Evolutionary conservation across 306 rosid species (phyloP), one percentile per base, ranked within the genome.

Genomic region (Ceratonia siliqua): DNA sequence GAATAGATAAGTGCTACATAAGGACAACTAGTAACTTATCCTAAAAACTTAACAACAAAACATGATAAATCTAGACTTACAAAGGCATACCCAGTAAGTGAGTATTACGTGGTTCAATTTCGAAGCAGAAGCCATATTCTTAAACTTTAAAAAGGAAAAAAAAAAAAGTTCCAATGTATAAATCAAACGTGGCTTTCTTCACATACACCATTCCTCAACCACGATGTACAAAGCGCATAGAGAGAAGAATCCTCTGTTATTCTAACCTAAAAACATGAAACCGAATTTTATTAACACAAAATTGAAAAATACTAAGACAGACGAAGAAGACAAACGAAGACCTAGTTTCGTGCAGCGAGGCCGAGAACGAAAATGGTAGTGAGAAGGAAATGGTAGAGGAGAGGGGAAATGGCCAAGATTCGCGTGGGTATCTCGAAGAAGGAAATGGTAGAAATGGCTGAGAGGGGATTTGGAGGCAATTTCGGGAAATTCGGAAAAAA

Each of bases 151-250:
- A 28, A 28, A 28, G 2, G 4, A 13, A 63, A 30, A 33, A 17
- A 65, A 71, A 30, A 32, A 17, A 45, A 66, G n/a, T n/a, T 57
- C 18, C 15, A 21, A 53, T 33, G 54, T 17, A 45, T 14, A 21
- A 84, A 6, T 58, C 90, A 66, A 28, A 92, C 97, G 96, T 89
- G 91, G 63, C 43, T 79, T 78, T 88, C 91, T 73, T 91, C 98
- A 49, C 73, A 61, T 70, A 75, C 38, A 68, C 96, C 92, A 78
- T 94, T 91, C 80, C 83, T 87, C 85, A 91, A 59, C 98, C 98
- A 94, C 25, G 98, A 94, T 61, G 92, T 85, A 78, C 97, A 91
- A 58, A 89, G 94, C 11, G 89, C 89, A 82, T 91, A 94, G 17
- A 94, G 84, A 65, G 98, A 88, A 78, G 90, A 92, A 70, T 87